Conservation (phyloP, 495 filamentous ascomycete species). For the Schizothecium vesticola region DNA sequence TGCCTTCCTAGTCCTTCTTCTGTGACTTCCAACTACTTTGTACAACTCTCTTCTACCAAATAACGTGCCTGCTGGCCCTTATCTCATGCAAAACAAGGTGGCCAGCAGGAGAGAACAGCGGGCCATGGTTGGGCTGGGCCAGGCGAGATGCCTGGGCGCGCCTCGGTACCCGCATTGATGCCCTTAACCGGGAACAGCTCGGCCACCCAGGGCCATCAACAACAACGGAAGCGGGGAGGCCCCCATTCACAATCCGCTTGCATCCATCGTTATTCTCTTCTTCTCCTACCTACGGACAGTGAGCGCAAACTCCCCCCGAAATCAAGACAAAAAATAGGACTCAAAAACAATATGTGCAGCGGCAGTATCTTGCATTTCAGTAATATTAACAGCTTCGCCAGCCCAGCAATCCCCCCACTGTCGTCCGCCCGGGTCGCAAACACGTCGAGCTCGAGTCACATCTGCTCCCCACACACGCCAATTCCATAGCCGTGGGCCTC, state of each 20-base stretch:
- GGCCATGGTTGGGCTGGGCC: background rate
- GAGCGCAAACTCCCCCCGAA: background rate
- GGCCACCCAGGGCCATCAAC: background rate
- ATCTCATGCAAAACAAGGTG: background rate
- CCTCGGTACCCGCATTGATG: background rate
- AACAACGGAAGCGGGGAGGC: slow-evolving; percentile 2
- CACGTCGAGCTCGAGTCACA: slow-evolving; percentile 12
- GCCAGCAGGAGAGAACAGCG: background rate
- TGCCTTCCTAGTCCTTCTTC: background rate
- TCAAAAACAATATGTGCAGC: slow-evolving; percentile 25
- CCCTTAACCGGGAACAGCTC: background rate
- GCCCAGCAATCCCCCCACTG: slow-evolving; percentile 2
- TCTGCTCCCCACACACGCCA: slow-evolving; percentile 13
- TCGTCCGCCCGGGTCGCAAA: slow-evolving; percentile 5
- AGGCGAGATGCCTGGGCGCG: background rate
- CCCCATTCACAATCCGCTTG: background rate
- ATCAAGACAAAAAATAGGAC: slow-evolving; percentile 7
- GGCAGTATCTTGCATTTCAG: slow-evolving; percentile 20
- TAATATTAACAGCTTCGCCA: slow-evolving; percentile 22
- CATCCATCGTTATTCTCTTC: slow-evolving; percentile 20
- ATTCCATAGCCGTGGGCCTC: slow-evolving; percentile 12
- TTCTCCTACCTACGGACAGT: slow-evolving; percentile 4
- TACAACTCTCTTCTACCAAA: background rate
- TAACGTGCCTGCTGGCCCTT: background rate
- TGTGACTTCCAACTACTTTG: background rate